phyloP scores from a whole-genome alignment of 257 asterid species.

The Leptodermis oblonga region DNA sequence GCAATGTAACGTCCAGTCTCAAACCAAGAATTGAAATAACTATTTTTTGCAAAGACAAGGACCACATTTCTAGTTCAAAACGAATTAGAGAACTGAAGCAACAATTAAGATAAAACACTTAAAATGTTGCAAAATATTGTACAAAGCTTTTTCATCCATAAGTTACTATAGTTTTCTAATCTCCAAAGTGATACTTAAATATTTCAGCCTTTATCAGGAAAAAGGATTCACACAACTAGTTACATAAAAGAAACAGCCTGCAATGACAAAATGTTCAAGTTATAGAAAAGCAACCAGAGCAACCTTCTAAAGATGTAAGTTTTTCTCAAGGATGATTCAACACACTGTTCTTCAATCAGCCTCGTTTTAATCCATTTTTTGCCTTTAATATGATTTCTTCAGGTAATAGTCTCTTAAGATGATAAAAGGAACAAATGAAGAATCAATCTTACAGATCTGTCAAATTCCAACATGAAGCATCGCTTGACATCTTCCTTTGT shows the following conservation, averaged over 20 bases:
- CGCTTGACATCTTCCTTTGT: slow-evolving; percentile 55
- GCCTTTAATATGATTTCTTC: neutral
- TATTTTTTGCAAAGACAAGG: neutral
- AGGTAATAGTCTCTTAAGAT: neutral
- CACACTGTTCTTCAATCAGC: neutral
- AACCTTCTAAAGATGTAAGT: neutral
- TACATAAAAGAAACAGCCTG: neutral
- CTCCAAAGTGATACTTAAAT: neutral
- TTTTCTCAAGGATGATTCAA: neutral
- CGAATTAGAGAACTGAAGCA: neutral
- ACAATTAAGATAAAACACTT: neutral
- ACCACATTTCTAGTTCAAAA: neutral
- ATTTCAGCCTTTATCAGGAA: neutral
- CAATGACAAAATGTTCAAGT: neutral
- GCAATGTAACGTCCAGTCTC: neutral
- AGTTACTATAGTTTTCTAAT: neutral
- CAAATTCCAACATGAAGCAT: slow-evolving; percentile 71
- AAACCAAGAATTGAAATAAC: neutral
- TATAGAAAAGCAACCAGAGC: neutral
- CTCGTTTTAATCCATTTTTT: neutral
- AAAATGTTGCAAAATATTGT: neutral
- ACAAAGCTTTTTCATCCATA: neutral
- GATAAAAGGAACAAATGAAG: neutral
- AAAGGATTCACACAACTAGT: neutral
- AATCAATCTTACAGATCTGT: slow-evolving; percentile 49